A percentile compares a stretch with the other conserved stretches of the same genome.
Conservation (phyloP, 371 early-diverging fungal species). For the Mucor racemosus region DNA sequence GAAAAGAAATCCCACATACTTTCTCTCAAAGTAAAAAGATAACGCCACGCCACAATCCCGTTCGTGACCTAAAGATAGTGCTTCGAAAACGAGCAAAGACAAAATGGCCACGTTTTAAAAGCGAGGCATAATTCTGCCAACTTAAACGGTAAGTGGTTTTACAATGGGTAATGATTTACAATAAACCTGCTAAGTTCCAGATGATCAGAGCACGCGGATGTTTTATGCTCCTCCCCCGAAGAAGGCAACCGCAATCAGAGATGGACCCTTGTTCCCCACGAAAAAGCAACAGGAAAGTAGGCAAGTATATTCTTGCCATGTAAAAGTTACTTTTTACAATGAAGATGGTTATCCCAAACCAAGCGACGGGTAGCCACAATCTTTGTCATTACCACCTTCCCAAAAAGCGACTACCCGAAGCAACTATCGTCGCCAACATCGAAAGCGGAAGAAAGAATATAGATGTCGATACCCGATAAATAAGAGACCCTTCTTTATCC, state of each 20-base stretch:
- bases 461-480: neutral
- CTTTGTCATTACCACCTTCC: neutral
- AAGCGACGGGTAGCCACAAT: neutral
- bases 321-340: too few species aligned
- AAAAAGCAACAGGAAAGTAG: neutral
- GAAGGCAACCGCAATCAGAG: neutral
- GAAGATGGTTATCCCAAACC: too few species aligned
- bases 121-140: neutral
- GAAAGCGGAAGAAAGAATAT: neutral
- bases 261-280: neutral
- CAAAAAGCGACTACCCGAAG: neutral
- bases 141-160: too few species aligned
- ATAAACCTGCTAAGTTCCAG: neutral
- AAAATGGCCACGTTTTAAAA: neutral
- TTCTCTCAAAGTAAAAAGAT: neutral
- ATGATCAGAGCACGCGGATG: neutral
- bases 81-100: constrained; percentile 1
- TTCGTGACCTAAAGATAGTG: neutral
- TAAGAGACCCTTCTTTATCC: neutral
- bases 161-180: neutral
- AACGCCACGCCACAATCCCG: neutral
- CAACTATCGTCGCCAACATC: neutral
- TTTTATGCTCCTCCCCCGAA: neutral
- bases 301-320: too few species aligned
- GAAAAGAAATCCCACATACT: neutral